Conservation (phyloP, 805 yeast genomes). For the Monosporozyma solicola region DNA sequence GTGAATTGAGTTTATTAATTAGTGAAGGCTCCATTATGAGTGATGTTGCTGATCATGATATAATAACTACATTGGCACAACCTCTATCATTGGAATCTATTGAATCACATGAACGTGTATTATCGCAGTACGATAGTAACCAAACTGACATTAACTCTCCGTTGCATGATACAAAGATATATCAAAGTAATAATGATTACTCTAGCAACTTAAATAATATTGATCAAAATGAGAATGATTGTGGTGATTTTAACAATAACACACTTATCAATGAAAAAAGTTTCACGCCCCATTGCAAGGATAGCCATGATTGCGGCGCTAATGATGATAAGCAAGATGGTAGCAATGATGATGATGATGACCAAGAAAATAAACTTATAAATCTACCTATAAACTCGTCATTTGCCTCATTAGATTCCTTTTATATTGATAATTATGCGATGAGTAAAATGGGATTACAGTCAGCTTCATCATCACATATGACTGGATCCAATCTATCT, state of each 20-base stretch:
- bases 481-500: background rate
- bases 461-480: background rate
- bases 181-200: background rate
- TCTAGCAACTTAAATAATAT: background rate
- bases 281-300: background rate
- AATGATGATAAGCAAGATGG: background rate
- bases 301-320: background rate
- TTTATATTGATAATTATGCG: slow-evolving; percentile 48
- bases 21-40: slow-evolving; percentile 19
- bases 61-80: slow-evolving; percentile 29
- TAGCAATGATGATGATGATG: slow-evolving; percentile 16
- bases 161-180: slow-evolving; percentile 1
- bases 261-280: background rate
- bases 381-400: slow-evolving; percentile 64
- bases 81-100: slow-evolving; percentile 51
- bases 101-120: slow-evolving; percentile 1
- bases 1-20: slow-evolving; percentile 15
- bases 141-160: slow-evolving; percentile 1
- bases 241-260: background rate
- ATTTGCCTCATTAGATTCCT: slow-evolving; percentile 63
- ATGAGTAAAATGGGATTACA: slow-evolving; percentile 17
- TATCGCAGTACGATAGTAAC: background rate
- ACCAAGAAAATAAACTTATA: slow-evolving; percentile 30
- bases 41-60: slow-evolving; percentile 8
- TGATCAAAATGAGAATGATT: background rate